Conservation (phyloP, 257 asterid species). For the Solanum etuberosum region DNA sequence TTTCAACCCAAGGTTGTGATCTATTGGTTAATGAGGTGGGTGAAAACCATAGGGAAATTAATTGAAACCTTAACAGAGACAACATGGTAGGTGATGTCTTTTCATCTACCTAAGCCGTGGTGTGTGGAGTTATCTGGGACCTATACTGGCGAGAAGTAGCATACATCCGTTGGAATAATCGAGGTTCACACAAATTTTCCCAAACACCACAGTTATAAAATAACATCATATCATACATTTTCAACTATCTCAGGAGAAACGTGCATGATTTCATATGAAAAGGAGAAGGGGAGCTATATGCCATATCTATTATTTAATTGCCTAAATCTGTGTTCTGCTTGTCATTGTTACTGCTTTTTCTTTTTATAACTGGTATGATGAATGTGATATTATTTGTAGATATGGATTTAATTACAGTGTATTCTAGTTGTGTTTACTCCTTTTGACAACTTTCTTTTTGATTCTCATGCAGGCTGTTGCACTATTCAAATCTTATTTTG, state of each 20-base stretch:
- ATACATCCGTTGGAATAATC: neutral
- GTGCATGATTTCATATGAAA: neutral
- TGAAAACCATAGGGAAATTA: neutral
- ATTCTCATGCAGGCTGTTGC: constrained; percentile 75
- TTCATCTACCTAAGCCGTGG: neutral
- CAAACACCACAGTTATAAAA: neutral
- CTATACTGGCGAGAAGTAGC: neutral
- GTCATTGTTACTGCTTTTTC: neutral
- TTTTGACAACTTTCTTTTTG: neutral
- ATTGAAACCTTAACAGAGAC: neutral
- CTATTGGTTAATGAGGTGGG: neutral
- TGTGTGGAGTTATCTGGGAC: neutral
- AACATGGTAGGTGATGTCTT: neutral
- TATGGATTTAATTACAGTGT: neutral
- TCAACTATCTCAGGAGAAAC: neutral
- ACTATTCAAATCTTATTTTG: constrained; percentile 89
- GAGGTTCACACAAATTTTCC: neutral
- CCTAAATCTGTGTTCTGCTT: neutral
- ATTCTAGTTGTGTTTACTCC: neutral
- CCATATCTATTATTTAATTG: neutral
- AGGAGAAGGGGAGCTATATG: neutral
- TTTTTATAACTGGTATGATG: neutral
- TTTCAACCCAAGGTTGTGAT: neutral
- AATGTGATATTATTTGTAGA: neutral
- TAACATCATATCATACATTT: neutral